These are phyloP conservation scores for Gentiana dahurica DNA, from an alignment of 257 asterid species.

Conservation along the genomic window DNA sequence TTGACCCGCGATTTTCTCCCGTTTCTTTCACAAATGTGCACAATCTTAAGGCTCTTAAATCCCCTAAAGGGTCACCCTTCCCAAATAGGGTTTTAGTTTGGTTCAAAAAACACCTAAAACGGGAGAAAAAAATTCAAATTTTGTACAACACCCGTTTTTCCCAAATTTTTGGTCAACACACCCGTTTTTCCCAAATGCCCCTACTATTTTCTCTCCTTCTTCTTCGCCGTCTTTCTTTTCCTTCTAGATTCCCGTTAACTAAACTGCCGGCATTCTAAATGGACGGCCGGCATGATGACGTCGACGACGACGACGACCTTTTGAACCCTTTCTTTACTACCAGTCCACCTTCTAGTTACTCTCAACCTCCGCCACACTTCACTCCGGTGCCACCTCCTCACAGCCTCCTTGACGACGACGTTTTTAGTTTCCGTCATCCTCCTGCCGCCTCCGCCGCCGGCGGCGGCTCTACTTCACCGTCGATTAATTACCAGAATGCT, in stretches of 20 bases:
- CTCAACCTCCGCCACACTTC: slow-evolving; percentile 28
- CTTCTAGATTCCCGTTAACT: slow-evolving; percentile 22
- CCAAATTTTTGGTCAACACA: no score
- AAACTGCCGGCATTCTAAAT: slow-evolving; percentile 13
- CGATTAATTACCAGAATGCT: slow-evolving; percentile 18
- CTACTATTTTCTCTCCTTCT: not conserved
- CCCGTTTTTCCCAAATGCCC: no score
- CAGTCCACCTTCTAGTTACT: slow-evolving; percentile 6
- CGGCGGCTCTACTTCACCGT: slow-evolving; percentile 12
- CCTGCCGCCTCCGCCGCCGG: slow-evolving; percentile 3
- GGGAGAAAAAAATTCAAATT: no score
- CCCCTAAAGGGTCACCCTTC: no score
- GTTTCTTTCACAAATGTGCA: no score
- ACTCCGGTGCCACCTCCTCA: slow-evolving; percentile 20
- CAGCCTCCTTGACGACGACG: slow-evolving; percentile 28
- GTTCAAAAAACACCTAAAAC: no score
- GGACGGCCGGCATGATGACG: slow-evolving; percentile 50
- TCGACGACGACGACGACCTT: slow-evolving; percentile 18
- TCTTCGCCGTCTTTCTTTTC: not conserved
- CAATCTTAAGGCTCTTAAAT: no score
- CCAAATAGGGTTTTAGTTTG: no score
- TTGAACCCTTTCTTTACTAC: slow-evolving; percentile 18
- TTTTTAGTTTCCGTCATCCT: not conserved
- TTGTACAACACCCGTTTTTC: no score
- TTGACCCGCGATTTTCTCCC: no score